A percentile compares a stretch with the other conserved stretches of the same genome.
phyloP scores from a whole-genome alignment of 2,329 filamentous ascomycete genomes.

The Talaromyces marneffei region DNA sequence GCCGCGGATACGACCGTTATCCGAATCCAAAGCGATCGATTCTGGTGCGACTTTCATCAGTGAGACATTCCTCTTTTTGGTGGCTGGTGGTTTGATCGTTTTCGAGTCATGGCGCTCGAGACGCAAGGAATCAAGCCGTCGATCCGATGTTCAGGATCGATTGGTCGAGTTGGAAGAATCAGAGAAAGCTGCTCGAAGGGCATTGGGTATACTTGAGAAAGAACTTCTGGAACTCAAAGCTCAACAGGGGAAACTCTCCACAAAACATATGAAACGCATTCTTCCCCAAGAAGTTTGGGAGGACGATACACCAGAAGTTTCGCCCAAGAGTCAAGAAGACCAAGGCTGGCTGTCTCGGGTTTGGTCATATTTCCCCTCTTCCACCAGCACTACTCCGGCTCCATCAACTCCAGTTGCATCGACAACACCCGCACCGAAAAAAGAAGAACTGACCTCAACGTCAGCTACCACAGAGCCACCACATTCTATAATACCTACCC shows the following conservation, averaged over 20 bases:
- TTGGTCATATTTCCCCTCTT: slow-evolving; percentile 28
- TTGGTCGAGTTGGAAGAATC: slow-evolving; percentile 53
- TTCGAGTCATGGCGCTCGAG: slow-evolving; percentile 58
- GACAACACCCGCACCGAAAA: neutral
- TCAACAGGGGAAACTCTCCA: slow-evolving; percentile 28
- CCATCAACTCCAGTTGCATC: neutral
- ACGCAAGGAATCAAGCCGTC: slow-evolving; percentile 54
- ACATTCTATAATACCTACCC: slow-evolving; percentile 5
- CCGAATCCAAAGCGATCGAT: slow-evolving; percentile 63
- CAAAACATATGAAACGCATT: slow-evolving; percentile 28
- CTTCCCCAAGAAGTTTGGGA: slow-evolving; percentile 39
- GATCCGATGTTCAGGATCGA: slow-evolving; percentile 57
- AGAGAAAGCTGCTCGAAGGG: slow-evolving; percentile 36
- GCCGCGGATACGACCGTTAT: slow-evolving; percentile 57
- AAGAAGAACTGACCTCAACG: neutral
- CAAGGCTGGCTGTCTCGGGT: slow-evolving; percentile 31
- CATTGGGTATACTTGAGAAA: slow-evolving; percentile 42
- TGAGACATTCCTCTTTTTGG: slow-evolving; percentile 60
- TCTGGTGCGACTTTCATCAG: slow-evolving; percentile 64
- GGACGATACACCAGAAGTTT: slow-evolving; percentile 24
- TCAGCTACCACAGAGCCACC: neutral
- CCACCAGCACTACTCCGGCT: neutral
- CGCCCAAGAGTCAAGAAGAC: slow-evolving; percentile 22
- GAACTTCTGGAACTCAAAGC: slow-evolving; percentile 40
- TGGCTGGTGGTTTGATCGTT: slow-evolving; percentile 57